phyloP scores from a whole-genome alignment of 2,329 filamentous ascomycete species.

The Diaporthe sp. region DNA sequence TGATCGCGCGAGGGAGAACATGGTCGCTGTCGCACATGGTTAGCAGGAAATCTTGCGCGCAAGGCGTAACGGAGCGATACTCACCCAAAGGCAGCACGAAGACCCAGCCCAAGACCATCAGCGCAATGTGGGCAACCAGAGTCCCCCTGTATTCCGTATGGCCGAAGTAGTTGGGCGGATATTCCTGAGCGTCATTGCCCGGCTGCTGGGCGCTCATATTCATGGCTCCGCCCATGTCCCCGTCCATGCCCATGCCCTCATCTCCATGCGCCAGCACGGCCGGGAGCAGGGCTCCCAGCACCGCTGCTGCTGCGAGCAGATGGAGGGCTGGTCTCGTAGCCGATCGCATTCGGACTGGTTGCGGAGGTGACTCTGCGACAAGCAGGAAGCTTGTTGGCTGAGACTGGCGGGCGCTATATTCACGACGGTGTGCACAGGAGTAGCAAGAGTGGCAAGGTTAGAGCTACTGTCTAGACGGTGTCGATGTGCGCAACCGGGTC shows the following conservation, averaged over 20 bases:
- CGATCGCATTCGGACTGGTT: conserved; percentile 43
- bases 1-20: conserved; percentile 87
- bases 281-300: conserved; percentile 48
- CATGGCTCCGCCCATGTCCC: conserved; percentile 51
- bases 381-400: background rate
- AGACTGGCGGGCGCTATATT: background rate
- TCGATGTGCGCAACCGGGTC: background rate
- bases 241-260: conserved; percentile 49
- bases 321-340: conserved; percentile 44
- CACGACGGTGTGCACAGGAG: background rate
- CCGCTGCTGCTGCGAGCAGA: conserved; percentile 48
- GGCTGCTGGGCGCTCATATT: conserved; percentile 44
- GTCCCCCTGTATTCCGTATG: conserved; percentile 53
- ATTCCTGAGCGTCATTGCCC: conserved; percentile 45
- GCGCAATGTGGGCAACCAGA: conserved; percentile 70
- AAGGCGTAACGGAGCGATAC: conserved; percentile 45
- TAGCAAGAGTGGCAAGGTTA: background rate
- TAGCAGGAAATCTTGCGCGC: conserved; percentile 30
- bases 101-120: conserved; percentile 79
- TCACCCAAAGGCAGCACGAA: conserved; percentile 78
- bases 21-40: conserved; percentile 72
- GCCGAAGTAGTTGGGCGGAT: conserved; percentile 55
- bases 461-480: background rate
- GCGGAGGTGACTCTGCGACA: background rate
- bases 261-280: conserved; percentile 51